A percentile compares a stretch with the other conserved stretches of the same genome.
Conservation (phyloP, 2,329 filamentous ascomycete genomes). For the Claviceps purpurea region DNA sequence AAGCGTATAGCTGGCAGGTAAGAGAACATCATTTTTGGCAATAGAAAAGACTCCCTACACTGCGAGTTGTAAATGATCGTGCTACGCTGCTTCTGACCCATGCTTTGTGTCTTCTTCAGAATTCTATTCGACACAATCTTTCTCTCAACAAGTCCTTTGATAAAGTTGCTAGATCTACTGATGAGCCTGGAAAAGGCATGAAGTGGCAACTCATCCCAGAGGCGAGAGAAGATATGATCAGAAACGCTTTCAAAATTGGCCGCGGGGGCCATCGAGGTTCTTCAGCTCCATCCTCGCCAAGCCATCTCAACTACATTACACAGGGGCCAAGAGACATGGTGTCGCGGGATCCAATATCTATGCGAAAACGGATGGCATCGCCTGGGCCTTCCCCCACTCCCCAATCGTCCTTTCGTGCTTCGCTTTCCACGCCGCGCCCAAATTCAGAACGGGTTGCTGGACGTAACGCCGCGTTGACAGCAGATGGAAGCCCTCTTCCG, state of each 20-base stretch:
- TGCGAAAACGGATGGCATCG: slow-evolving; percentile 43
- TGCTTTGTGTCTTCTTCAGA: slow-evolving; percentile 32
- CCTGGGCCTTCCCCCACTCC: slow-evolving; percentile 44
- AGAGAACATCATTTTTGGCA: slow-evolving; percentile 14
- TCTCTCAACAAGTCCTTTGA: slow-evolving; percentile 91
- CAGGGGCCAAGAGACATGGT: slow-evolving; percentile 44
- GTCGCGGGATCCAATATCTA: slow-evolving; percentile 34
- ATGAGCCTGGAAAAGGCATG: slow-evolving; percentile 97
- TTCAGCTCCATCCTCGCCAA: slow-evolving; percentile 57
- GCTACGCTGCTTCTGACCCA: not conserved
- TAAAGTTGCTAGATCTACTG: slow-evolving; percentile 81
- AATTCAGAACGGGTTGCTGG: slow-evolving; percentile 25
- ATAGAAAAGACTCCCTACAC: no score
- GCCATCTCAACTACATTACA: slow-evolving; percentile 46
- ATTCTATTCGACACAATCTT: slow-evolving; percentile 92
- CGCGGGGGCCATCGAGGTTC: slow-evolving; percentile 53
- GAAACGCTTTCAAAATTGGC: slow-evolving; percentile 50
- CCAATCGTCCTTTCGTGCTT: slow-evolving; percentile 32
- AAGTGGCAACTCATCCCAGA: slow-evolving; percentile 93
- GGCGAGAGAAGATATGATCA: slow-evolving; percentile 74
- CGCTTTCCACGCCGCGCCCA: slow-evolving; percentile 47
- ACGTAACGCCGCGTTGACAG: slow-evolving; percentile 25
- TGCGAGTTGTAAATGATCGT: no score
- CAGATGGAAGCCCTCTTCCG: slow-evolving; percentile 50
- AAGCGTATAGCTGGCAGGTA: slow-evolving; percentile 76